A percentile compares a stretch with the other conserved stretches of the same genome.
These are phyloP conservation scores for Bipolaris victoriae DNA, from an alignment of 2,329 filamentous ascomycete genomes.

Conservation along the genomic window DNA sequence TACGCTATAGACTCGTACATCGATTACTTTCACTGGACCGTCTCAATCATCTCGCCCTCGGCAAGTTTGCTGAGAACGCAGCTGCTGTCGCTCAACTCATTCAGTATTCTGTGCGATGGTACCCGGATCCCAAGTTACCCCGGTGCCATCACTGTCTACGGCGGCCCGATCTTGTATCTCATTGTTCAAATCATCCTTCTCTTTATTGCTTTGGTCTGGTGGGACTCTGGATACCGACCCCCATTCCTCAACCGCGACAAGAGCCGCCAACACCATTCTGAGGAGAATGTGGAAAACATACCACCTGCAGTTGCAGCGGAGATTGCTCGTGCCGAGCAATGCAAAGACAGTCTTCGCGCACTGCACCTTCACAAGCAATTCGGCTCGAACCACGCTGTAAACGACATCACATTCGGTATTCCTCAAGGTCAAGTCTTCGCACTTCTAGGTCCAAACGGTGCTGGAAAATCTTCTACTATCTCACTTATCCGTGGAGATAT, in stretches of 20 bases:
- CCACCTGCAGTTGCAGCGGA: slow-evolving; percentile 69
- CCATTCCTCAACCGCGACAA: slow-evolving; percentile 55
- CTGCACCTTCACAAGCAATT: slow-evolving; percentile 82
- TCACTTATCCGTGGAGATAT: slow-evolving; percentile 89
- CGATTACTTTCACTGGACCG: slow-evolving; percentile 73
- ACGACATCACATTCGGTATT: slow-evolving; percentile 85
- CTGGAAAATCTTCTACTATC: slow-evolving; percentile 90
- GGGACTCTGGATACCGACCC: slow-evolving; percentile 72
- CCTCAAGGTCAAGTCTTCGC: slow-evolving; percentile 83
- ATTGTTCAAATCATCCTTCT: slow-evolving; percentile 74
- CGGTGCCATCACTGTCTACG: slow-evolving; percentile 74
- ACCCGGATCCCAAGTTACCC: slow-evolving; percentile 70
- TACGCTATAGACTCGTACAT: slow-evolving; percentile 71
- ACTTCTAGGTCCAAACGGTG: slow-evolving; percentile 86
- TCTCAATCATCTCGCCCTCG: slow-evolving; percentile 76
- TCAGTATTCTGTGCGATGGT: slow-evolving; percentile 75
- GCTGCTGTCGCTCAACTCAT: slow-evolving; percentile 80
- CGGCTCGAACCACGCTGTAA: slow-evolving; percentile 73
- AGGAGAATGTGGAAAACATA: slow-evolving; percentile 53
- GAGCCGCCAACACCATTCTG: slow-evolving; percentile 47
- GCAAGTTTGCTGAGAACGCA: slow-evolving; percentile 76
- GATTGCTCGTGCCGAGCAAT: slow-evolving; percentile 65
- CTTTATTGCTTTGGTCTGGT: slow-evolving; percentile 76
- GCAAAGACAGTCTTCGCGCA: slow-evolving; percentile 75
- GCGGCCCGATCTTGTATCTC: slow-evolving; percentile 84